These are phyloP conservation scores for Marchantia paleacea DNA, from an alignment of 225 moss, liverwort and hornwort genomes.

Conservation along the genomic window DNA sequence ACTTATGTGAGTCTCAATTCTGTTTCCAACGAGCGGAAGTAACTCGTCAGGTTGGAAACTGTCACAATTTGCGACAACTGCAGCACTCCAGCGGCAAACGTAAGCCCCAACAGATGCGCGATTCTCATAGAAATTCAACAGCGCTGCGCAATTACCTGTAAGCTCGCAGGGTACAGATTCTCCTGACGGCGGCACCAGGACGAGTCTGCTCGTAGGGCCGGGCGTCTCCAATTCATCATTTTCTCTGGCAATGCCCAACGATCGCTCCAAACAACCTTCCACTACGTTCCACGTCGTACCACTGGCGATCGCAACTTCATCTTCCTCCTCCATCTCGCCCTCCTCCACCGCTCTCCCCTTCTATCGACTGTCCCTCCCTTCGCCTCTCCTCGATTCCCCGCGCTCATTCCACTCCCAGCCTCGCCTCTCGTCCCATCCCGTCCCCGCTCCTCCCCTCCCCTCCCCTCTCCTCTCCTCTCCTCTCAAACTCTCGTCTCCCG, in stretches of 20 bases:
- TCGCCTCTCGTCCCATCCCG: background rate
- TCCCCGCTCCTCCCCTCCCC: background rate
- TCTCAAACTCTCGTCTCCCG: background rate
- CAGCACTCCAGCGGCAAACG: background rate
- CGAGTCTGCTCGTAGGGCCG: conserved; percentile 19
- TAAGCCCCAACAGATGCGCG: background rate
- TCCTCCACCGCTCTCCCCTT: background rate
- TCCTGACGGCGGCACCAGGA: conserved; percentile 24
- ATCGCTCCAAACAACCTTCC: conserved; percentile 30
- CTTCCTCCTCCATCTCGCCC: conserved; percentile 16
- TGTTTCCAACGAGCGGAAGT: background rate
- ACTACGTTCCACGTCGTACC: conserved; percentile 25
- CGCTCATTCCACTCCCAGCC: background rate
- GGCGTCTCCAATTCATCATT: conserved; percentile 22
- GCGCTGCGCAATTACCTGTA: conserved; percentile 14
- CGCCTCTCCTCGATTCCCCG: background rate
- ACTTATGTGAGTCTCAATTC: background rate
- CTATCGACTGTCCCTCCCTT: background rate
- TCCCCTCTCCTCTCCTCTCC: background rate
- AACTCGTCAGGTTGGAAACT: background rate
- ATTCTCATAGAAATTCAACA: background rate
- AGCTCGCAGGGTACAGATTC: conserved; percentile 36
- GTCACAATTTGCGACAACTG: background rate
- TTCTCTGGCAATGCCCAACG: conserved; percentile 25
- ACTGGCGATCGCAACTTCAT: conserved; percentile 11